Percentiles rank a stretch among this genome's conserved stretches.
phyloP scores from a whole-genome alignment of 1,139 yeast genomes.

The Lodderomyces pseudojiufengensis region DNA sequence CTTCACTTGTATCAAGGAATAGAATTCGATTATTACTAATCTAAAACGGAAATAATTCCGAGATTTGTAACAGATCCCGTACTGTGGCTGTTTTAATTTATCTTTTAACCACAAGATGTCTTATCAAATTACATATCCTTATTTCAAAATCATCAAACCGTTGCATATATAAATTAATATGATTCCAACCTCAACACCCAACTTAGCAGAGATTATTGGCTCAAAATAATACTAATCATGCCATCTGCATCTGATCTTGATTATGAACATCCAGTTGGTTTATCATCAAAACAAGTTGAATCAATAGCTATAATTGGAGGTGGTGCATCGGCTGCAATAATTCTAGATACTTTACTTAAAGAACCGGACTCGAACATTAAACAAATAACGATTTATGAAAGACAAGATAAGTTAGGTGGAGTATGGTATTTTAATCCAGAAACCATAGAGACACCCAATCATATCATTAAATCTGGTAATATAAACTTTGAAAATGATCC shows the following conservation, averaged over 20 bases:
- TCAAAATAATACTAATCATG: too few species aligned
- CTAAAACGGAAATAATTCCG: too few species aligned
- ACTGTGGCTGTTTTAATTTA: too few species aligned
- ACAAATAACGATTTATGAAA: constrained; percentile 26
- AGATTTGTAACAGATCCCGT: too few species aligned
- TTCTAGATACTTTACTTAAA: constrained; percentile 35
- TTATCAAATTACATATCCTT: too few species aligned
- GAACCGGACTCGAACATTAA: constrained; percentile 21
- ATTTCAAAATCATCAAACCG: too few species aligned
- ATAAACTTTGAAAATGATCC: constrained; percentile 24
- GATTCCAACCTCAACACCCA: too few species aligned
- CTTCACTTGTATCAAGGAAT: too few species aligned
- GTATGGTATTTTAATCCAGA: constrained; percentile 29
- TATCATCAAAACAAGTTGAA: constrained; percentile 16
- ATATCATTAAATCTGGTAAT: constrained; percentile 23
- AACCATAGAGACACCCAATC: constrained; percentile 21
- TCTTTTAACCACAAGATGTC: too few species aligned
- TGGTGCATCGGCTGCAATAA: constrained; percentile 50
- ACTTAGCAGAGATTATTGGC: too few species aligned
- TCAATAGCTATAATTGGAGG: constrained; percentile 49
- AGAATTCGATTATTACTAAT: too few species aligned
- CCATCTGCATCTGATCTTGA: constrained; percentile 12
- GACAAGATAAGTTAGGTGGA: constrained; percentile 30
- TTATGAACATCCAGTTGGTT: constrained; percentile 10
- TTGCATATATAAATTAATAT: too few species aligned